Percentiles rank a stretch among this genome's conserved stretches.
These are phyloP conservation scores for Craspedostauros australis DNA, from an alignment of 108 stramenopile genomes.

Conservation along the genomic window DNA sequence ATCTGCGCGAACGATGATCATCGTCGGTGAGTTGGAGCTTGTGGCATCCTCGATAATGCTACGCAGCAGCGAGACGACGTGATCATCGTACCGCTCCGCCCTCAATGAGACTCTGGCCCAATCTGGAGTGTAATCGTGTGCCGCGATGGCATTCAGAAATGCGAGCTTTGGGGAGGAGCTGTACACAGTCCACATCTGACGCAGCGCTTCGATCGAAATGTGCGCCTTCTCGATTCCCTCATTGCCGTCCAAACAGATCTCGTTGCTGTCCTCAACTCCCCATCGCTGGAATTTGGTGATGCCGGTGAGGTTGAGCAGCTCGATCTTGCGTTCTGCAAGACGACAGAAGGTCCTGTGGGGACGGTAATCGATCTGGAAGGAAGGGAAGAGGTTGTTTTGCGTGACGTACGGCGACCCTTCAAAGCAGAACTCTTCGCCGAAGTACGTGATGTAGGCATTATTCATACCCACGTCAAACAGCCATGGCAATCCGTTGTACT, in stretches of 20 bases:
- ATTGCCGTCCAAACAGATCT: slow-evolving; percentile 30
- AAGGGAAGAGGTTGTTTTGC: slow-evolving; percentile 30
- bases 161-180: slow-evolving; percentile 36
- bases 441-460: slow-evolving; percentile 43
- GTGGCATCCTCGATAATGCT: slow-evolving; percentile 20
- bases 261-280: slow-evolving; percentile 8
- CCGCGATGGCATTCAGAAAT: slow-evolving; percentile 48
- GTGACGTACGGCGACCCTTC: slow-evolving; percentile 39
- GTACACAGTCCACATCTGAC: slow-evolving; percentile 38
- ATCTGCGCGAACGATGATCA: slow-evolving; percentile 41
- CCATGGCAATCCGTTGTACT: slow-evolving; percentile 11
- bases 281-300: slow-evolving; percentile 8
- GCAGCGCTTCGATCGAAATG: slow-evolving; percentile 29
- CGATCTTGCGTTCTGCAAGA: slow-evolving; percentile 18
- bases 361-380: slow-evolving; percentile 20
- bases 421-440: slow-evolving; percentile 62
- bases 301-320: background rate
- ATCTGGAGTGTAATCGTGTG: slow-evolving; percentile 39
- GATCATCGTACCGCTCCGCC: slow-evolving; percentile 37
- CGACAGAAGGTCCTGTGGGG: slow-evolving; percentile 35
- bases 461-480: slow-evolving; percentile 22
- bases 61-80: slow-evolving; percentile 22
- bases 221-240: slow-evolving; percentile 10
- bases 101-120: slow-evolving; percentile 18
- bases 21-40: slow-evolving; percentile 24